Evolutionary conservation across 768 basidiomycete genomes (phyloP).

Genomic region (Leucocoprinus sp.): DNA sequence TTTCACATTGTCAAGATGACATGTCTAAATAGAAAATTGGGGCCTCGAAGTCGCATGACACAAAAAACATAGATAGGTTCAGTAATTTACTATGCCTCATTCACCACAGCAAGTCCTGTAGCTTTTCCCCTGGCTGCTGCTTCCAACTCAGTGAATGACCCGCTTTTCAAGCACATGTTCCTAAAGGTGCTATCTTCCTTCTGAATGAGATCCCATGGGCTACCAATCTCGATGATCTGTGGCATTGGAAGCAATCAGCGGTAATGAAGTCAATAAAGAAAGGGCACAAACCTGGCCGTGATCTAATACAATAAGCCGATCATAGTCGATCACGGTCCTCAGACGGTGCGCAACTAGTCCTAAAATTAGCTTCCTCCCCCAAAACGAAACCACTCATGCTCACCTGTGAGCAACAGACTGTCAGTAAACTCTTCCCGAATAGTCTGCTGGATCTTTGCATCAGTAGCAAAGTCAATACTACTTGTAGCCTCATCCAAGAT

Average conservation of each 20-base stretch:
- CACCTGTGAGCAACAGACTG: slow-evolving; percentile 66
- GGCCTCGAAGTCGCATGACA: too few species aligned
- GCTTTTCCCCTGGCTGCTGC: slow-evolving; percentile 42
- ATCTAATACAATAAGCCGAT: slow-evolving; percentile 74
- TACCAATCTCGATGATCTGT: slow-evolving; percentile 60
- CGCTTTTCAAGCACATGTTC: slow-evolving; percentile 65
- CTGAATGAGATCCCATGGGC: slow-evolving; percentile 58
- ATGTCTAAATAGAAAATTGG: too few species aligned
- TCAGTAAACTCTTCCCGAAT: slow-evolving; percentile 80
- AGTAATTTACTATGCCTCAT: too few species aligned
- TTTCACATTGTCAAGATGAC: too few species aligned
- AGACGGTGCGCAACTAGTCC: slow-evolving; percentile 62
- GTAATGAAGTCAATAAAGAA: neutral
- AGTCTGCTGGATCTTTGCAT: slow-evolving; percentile 82
- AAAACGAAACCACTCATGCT: slow-evolving; percentile 14
- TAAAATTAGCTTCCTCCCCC: neutral
- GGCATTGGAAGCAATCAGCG: neutral
- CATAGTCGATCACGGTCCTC: slow-evolving; percentile 75
- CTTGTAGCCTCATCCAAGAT: slow-evolving; percentile 81
- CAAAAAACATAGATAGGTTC: too few species aligned
- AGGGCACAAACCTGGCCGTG: slow-evolving; percentile 38
- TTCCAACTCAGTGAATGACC: slow-evolving; percentile 55
- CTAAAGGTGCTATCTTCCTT: slow-evolving; percentile 59
- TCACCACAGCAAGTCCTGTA: slow-evolving; percentile 5
- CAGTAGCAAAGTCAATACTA: slow-evolving; percentile 82